Evolutionary conservation across 1,284 basidiomycete genomes (phyloP).

Genomic region (Tylopilus sp.): DNA sequence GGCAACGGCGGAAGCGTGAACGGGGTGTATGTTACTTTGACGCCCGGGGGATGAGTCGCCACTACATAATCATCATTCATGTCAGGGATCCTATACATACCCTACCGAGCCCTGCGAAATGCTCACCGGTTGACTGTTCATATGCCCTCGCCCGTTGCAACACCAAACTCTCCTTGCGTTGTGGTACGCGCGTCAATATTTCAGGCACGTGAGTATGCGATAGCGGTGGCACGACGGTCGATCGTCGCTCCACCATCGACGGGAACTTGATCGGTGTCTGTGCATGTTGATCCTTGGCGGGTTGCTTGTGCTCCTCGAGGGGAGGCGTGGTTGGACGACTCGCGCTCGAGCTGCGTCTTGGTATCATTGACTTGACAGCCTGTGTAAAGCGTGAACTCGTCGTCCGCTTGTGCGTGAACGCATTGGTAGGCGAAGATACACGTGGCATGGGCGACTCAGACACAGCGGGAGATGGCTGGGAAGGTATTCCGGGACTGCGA

Average conservation of each 20-base stretch:
- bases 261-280: slow-evolving; percentile 17
- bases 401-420: slow-evolving; percentile 20
- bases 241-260: slow-evolving; percentile 30
- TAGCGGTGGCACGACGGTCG: slow-evolving; percentile 8
- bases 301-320: slow-evolving; percentile 17
- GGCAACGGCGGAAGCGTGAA: slow-evolving; percentile 56
- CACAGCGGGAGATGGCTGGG: slow-evolving; percentile 23
- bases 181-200: slow-evolving; percentile 30
- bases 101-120: slow-evolving; percentile 3
- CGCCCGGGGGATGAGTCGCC: slow-evolving; percentile 2
- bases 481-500: slow-evolving; percentile 23
- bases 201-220: slow-evolving; percentile 20
- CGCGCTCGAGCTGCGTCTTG: slow-evolving; percentile 20
- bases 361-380: slow-evolving; percentile 36
- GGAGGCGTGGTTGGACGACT: slow-evolving; percentile 1
- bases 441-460: slow-evolving; percentile 27
- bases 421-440: slow-evolving; percentile 8
- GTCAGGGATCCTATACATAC: slow-evolving; percentile 15
- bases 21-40: slow-evolving; percentile 31
- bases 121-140: slow-evolving; percentile 36
- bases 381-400: slow-evolving; percentile 34
- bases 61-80: not conserved
- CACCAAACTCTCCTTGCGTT: slow-evolving; percentile 59
- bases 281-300: slow-evolving; percentile 10
- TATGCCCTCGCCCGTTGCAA: slow-evolving; percentile 59